Evolutionary conservation across 345 rosid genomes (phyloP), one percentile per base, ranked within the genome.

Genomic region (Firmiana major): DNA sequence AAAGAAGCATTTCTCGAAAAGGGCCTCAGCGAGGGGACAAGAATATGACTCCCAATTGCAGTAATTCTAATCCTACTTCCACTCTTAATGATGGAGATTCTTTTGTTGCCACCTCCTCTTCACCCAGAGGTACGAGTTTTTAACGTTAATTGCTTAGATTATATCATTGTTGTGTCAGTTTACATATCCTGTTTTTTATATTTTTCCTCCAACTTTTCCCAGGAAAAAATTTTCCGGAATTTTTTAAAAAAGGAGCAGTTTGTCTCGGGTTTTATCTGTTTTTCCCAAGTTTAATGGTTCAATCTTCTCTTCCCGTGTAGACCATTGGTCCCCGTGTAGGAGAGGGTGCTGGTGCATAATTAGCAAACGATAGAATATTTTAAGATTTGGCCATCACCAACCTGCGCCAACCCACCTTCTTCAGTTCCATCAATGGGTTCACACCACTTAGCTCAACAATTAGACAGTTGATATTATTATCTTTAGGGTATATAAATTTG

Each of bases 1-100:
- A 93, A 92, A 90, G 89, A 85, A 88, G 78, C 81, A 85, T 89
- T 64, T 90, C 98, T 62, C 86, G 91, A 77, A 95, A 93, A 84
- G 95, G 93, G 83, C 80, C 90, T 17, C 78, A 63, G 58, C 90
- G 96, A 43, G 83, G 84, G 36, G 90, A 88, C 78, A 86, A 86
- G 81, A 91, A 87, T 15, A 54, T 40, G 5, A 1, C 46, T 71
- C 28, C 64, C 64, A 60, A 5, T 60, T 60, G 17, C 28, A 3
- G 0, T 38, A 74, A 15, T 74, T 58, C 65, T 7, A 81, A 81
- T 63, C 79, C 78, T 22, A 86, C 82, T 79, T 48, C 86, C 17
- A 78, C 78, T 74, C 78, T 81, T n/a, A 85, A 79, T 76, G 91
- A 87, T 55, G 85, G 77, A 71, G 91, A 87, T 55, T 58, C 77